Percentiles rank a stretch among this genome's conserved stretches.
These are phyloP conservation scores for Annulohypoxylon nitens DNA, from an alignment of 495 filamentous ascomycete species.

Conservation along the genomic window DNA sequence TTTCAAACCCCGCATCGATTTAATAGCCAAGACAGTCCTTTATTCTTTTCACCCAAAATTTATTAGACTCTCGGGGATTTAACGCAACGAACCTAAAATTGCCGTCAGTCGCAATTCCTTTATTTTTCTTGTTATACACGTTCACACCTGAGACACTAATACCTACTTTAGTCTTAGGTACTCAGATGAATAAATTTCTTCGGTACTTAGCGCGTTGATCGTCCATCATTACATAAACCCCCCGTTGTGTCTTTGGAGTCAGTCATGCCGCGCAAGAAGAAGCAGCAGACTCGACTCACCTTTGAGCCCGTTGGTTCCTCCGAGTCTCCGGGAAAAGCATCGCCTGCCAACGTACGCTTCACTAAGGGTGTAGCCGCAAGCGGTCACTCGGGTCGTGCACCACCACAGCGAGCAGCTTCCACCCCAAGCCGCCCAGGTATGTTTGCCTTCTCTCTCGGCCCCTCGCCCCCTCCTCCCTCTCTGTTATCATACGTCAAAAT, in stretches of 20 bases:
- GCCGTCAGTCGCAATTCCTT: too few relatives aligned
- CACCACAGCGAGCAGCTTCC: not conserved
- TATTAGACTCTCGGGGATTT: too few relatives aligned
- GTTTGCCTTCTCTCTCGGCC: conserved; percentile 2
- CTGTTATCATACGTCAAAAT: not conserved
- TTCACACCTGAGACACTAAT: too few relatives aligned
- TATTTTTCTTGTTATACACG: too few relatives aligned
- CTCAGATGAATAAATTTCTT: not conserved
- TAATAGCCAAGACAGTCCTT: not conserved
- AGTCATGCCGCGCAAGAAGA: conserved; percentile 48
- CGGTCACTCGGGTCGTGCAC: conserved; percentile 25
- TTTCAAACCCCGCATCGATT: not conserved
- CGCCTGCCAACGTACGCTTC: conserved; percentile 42
- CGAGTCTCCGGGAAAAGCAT: conserved; percentile 11
- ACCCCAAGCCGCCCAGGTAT: not conserved
- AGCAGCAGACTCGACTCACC: conserved; percentile 45
- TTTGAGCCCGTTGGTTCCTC: conserved; percentile 41
- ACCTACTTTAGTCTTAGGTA: too few relatives aligned
- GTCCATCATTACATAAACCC: not conserved
- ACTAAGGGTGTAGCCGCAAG: conserved; percentile 16
- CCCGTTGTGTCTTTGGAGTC: not conserved
- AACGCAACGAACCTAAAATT: too few relatives aligned
- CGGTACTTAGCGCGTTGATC: not conserved
- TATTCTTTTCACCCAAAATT: too few relatives aligned
- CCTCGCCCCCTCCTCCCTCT: not conserved